Percentiles rank a stretch among this genome's conserved stretches.
Evolutionary conservation across 225 moss, liverwort and hornwort species (phyloP).

Genomic region (Sphagnum contortum): DNA sequence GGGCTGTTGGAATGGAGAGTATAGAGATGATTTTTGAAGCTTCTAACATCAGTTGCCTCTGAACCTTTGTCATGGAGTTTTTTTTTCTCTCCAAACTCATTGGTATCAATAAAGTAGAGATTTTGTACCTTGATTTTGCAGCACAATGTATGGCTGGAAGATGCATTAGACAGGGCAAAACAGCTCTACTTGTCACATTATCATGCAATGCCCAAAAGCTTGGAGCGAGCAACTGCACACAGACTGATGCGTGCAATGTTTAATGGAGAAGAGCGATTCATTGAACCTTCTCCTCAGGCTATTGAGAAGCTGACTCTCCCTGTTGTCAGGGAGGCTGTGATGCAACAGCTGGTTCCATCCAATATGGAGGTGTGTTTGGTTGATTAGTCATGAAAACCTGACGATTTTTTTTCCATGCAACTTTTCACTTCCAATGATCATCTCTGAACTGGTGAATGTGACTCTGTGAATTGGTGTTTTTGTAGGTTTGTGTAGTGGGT

Average conservation of each 20-base stretch:
- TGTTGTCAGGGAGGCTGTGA: conserved; percentile 84
- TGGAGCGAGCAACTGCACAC: conserved; percentile 97
- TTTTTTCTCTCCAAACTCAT: no score
- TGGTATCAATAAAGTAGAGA: no score
- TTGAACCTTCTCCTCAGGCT: conserved; percentile 93
- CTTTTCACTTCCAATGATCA: no score
- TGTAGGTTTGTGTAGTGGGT: conserved; percentile 94
- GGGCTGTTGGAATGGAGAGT: no score
- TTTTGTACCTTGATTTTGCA: conserved; percentile 17
- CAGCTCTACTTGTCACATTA: conserved; percentile 97
- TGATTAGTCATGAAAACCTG: no score
- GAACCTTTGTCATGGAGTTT: no score
- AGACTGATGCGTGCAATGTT: conserved; percentile 98
- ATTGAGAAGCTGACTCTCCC: conserved; percentile 77
- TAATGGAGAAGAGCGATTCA: conserved; percentile 85
- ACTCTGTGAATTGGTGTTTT: background rate
- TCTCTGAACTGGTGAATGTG: no score
- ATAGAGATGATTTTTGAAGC: no score
- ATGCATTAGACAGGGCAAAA: conserved; percentile 98
- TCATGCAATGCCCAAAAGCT: conserved; percentile 93
- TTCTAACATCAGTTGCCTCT: no score
- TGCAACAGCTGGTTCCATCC: conserved; percentile 86
- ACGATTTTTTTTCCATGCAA: no score
- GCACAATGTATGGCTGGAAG: conserved; percentile 97
- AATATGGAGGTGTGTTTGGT: conserved; percentile 79